Base-by-base conservation (phyloP, 2,329 filamentous ascomycete genomes). In the Rhinocladiella similis region DNA sequence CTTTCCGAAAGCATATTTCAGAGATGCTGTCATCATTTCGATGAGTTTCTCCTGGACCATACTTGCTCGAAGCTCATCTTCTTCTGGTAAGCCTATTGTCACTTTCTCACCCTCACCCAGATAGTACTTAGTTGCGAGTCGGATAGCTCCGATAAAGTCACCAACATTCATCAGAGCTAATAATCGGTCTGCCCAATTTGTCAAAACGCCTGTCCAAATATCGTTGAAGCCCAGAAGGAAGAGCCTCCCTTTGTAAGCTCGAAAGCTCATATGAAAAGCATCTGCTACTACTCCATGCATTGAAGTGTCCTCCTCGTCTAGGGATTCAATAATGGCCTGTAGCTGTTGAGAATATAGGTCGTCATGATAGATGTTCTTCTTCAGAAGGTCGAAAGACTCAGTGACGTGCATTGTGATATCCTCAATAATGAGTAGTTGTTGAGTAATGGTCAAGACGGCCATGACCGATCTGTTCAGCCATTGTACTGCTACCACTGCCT, bases 231-330 rank as follows among this genome's bases (percentile, higher is more conserved):
- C 92, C 7, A 99, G 80, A 3, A 97, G 76, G 68, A 99, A 99
- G 35, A 97, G 79, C 27, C 93, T 84, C 4, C 94, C 92, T 72
- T 97, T 99, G 75, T 97, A 99, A 3, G 91, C 83, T 67, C 90
- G 91, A 73, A 97, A 93, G 72, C 93, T 97, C 91, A 97, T 97
- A 69, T 93, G 93, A 66, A 97, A 99, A 0, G 92, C 94, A 77
- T 99, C 94, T 6, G 93, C 93, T 47, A 97, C 90, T 7, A 97
- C 92, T 1, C 93, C 93, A 73, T 97, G 94, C 86, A 97, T 89
- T 0, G 91, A 90, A 0, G 84, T 80, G 66, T 97, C 91, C 56
- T 92, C 86, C 64, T 96, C 91, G 62, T 97, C 88, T 16, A 94
- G 78, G 59, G 92, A 87, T 70, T 97, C 94, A 19, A 99, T 90